phyloP scores from a whole-genome alignment of 2,329 filamentous ascomycete species.

The Fusarium sp. region DNA sequence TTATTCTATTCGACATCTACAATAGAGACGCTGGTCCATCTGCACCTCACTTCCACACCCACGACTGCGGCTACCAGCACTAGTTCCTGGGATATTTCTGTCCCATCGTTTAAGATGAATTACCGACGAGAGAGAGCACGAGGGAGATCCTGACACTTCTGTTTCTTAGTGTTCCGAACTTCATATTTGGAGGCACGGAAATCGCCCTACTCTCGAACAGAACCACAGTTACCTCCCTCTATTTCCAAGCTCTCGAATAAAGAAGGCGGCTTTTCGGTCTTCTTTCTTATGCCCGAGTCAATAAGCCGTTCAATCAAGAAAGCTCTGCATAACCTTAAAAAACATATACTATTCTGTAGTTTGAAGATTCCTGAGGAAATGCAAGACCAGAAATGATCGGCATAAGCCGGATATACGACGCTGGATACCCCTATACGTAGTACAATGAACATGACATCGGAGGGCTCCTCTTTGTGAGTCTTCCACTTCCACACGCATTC shows the following conservation, averaged over 20 bases:
- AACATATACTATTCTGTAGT: background rate
- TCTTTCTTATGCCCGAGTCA: background rate
- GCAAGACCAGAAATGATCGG: background rate
- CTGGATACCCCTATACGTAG: background rate
- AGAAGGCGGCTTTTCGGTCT: background rate
- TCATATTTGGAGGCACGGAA: too few species aligned
- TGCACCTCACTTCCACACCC: background rate
- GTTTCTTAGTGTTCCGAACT: background rate
- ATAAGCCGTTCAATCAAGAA: background rate
- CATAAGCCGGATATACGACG: background rate
- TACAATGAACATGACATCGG: background rate
- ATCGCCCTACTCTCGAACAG: background rate
- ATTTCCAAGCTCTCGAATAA: background rate
- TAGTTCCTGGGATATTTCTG: background rate
- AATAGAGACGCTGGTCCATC: background rate
- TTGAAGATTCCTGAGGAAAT: background rate
- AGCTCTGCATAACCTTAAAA: too few species aligned
- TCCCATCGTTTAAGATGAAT: background rate
- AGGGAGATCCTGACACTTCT: background rate
- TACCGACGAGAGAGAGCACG: background rate
- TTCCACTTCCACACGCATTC: background rate
- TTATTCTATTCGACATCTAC: too few species aligned
- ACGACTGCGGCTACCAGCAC: background rate
- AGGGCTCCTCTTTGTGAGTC: background rate
- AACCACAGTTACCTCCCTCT: too few species aligned